Percentiles rank a stretch among this genome's conserved stretches.
Conservation (phyloP, 2,329 filamentous ascomycete genomes). For the Diaporthe caulivora region DNA sequence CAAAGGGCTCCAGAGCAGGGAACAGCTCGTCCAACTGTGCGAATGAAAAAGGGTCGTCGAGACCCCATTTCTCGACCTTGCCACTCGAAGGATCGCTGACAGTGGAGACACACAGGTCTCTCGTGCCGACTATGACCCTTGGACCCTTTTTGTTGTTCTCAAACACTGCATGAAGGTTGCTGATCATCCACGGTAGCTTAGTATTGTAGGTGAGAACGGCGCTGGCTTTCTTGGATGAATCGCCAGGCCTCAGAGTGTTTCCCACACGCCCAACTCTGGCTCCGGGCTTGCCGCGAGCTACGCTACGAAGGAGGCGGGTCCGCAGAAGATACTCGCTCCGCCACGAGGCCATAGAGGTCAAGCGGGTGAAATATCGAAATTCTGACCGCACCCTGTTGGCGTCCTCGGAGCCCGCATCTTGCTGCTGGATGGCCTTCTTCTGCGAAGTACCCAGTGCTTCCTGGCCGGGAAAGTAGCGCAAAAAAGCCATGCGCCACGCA, state of each 20-base stretch:
- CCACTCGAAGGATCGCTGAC: slow-evolving; percentile 82
- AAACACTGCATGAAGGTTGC: slow-evolving; percentile 84
- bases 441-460: slow-evolving; percentile 61
- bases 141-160: slow-evolving; percentile 79
- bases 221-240: slow-evolving; percentile 73
- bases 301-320: slow-evolving; percentile 84
- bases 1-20: slow-evolving; percentile 80
- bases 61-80: slow-evolving; percentile 85
- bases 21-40: slow-evolving; percentile 83
- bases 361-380: slow-evolving; percentile 82
- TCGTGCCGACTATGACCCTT: slow-evolving; percentile 84
- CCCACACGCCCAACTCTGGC: slow-evolving; percentile 65
- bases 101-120: slow-evolving; percentile 82
- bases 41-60: slow-evolving; percentile 80
- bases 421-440: slow-evolving; percentile 50
- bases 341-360: slow-evolving; percentile 91
- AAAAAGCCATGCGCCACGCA: slow-evolving; percentile 93
- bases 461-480: slow-evolving; percentile 88
- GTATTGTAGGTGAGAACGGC: slow-evolving; percentile 89
- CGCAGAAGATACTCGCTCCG: slow-evolving; percentile 94
- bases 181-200: slow-evolving; percentile 82
- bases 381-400: slow-evolving; percentile 75
- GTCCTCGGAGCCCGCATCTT: slow-evolving; percentile 58
- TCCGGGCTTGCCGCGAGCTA: slow-evolving; percentile 84
- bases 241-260: slow-evolving; percentile 60